Conservation (phyloP, 2,329 filamentous ascomycete genomes). For the Pseudocercospora fuligena region DNA sequence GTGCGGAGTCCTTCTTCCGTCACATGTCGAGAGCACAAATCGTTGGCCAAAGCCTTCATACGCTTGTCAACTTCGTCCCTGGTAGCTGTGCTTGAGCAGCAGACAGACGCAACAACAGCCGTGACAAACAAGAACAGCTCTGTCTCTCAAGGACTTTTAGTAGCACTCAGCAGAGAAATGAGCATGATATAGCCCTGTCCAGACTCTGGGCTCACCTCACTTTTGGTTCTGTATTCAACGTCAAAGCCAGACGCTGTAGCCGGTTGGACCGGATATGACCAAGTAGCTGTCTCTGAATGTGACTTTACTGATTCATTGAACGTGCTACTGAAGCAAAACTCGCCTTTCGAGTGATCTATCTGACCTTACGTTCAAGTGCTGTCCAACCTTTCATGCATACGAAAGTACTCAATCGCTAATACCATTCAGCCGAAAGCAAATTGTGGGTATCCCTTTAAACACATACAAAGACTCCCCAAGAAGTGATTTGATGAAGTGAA, state of each 20-base stretch:
- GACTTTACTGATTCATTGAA: neutral
- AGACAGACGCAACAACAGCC: neutral
- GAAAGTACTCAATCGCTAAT: neutral
- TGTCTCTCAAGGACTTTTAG: neutral
- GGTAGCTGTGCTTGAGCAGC: neutral
- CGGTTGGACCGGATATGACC: too few species aligned
- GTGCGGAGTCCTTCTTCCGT: neutral
- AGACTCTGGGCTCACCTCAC: neutral
- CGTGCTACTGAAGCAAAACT: neutral
- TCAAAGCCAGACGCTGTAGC: neutral
- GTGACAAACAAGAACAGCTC: too few species aligned
- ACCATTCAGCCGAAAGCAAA: conserved; percentile 9
- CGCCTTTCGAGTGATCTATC: neutral
- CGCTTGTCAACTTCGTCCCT: neutral
- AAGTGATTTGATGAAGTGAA: neutral
- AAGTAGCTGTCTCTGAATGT: neutral
- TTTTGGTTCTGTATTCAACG: neutral
- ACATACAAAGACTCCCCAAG: neutral
- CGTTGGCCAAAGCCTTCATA: too few species aligned
- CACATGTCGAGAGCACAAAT: neutral
- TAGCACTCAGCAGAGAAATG: neutral
- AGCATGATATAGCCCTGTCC: neutral
- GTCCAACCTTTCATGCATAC: neutral
- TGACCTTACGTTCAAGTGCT: neutral
- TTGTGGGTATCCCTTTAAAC: neutral